These are phyloP conservation scores for Candida sithepensis DNA, from an alignment of 805 yeast species.

Conservation along the genomic window DNA sequence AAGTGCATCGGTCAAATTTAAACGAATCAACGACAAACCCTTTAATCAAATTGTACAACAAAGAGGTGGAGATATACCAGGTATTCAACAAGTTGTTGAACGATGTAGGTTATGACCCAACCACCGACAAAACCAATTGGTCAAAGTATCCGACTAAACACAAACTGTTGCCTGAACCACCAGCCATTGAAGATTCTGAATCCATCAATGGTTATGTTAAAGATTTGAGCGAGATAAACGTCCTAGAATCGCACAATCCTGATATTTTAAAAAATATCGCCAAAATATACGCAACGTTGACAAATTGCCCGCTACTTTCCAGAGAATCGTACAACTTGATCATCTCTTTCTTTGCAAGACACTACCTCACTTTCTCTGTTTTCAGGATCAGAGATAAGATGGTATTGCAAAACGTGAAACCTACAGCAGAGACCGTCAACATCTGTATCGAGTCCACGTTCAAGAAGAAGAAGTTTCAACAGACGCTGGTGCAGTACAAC, in stretches of 20 bases:
- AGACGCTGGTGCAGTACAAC: neutral
- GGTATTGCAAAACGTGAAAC: constrained; percentile 9
- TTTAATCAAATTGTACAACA: neutral
- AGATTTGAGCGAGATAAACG: constrained; percentile 1
- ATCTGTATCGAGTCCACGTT: constrained; percentile 8
- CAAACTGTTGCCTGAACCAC: constrained; percentile 7
- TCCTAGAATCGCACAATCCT: neutral
- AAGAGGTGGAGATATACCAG: constrained; percentile 6
- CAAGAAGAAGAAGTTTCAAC: constrained; percentile 9
- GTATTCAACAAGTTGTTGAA: constrained; percentile 5
- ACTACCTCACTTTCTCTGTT: constrained; percentile 11
- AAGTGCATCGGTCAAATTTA: too few species aligned
- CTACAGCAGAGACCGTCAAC: constrained; percentile 10
- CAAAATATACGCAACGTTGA: constrained; percentile 7
- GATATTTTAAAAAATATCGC: neutral
- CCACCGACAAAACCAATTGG: constrained; percentile 6
- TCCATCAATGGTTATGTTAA: constrained; percentile 9
- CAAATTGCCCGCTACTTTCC: constrained; percentile 6
- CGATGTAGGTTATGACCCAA: neutral
- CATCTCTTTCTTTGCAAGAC: constrained; percentile 8
- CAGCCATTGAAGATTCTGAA: neutral
- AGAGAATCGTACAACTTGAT: constrained; percentile 10
- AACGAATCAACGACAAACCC: neutral
- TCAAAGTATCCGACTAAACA: constrained; percentile 1
- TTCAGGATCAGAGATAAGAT: constrained; percentile 10